These are phyloP conservation scores for Mycena olivaceomarginata DNA, from an alignment of 768 basidiomycete species.

Conservation along the genomic window DNA sequence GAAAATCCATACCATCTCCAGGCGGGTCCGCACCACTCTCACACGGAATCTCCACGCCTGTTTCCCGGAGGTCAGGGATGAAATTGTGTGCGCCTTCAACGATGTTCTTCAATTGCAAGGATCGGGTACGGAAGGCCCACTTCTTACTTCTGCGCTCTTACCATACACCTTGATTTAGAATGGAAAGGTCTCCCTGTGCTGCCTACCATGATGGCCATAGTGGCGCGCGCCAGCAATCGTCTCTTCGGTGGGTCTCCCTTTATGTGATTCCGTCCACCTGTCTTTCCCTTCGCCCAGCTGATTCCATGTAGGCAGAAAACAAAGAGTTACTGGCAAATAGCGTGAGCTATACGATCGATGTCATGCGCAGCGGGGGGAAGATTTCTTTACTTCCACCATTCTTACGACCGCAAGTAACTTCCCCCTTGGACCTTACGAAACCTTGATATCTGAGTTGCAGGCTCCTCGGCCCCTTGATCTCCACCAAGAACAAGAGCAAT, in stretches of 20 bases:
- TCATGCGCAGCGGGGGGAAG: neutral
- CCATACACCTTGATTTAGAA: slow-evolving; percentile 23
- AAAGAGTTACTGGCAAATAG: slow-evolving; percentile 35
- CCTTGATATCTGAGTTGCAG: neutral
- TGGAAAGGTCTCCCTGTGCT: slow-evolving; percentile 42
- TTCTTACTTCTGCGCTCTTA: neutral
- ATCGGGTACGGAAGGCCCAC: neutral
- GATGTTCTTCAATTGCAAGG: slow-evolving; percentile 23
- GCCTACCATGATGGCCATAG: slow-evolving; percentile 41
- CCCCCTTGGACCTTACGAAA: fast-evolving
- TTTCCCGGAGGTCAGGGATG: slow-evolving; percentile 57
- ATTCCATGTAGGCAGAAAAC: slow-evolving; percentile 40
- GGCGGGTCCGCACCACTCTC: slow-evolving; percentile 25
- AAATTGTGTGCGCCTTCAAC: slow-evolving; percentile 50
- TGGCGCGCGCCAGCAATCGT: slow-evolving; percentile 50
- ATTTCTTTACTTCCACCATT: slow-evolving; percentile 18
- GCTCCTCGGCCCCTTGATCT: slow-evolving; percentile 24
- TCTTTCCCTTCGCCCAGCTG: neutral
- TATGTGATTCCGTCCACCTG: slow-evolving; percentile 36
- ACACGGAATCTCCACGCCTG: slow-evolving; percentile 49
- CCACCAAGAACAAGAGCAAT: slow-evolving; percentile 12
- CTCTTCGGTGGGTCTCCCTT: slow-evolving; percentile 51
- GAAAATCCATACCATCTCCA: slow-evolving; percentile 30
- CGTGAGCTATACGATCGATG: slow-evolving; percentile 30
- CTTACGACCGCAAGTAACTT: slow-evolving; percentile 31